Evolutionary conservation across 768 basidiomycete genomes (phyloP).

Genomic region (Lactarius hengduanensis): DNA sequence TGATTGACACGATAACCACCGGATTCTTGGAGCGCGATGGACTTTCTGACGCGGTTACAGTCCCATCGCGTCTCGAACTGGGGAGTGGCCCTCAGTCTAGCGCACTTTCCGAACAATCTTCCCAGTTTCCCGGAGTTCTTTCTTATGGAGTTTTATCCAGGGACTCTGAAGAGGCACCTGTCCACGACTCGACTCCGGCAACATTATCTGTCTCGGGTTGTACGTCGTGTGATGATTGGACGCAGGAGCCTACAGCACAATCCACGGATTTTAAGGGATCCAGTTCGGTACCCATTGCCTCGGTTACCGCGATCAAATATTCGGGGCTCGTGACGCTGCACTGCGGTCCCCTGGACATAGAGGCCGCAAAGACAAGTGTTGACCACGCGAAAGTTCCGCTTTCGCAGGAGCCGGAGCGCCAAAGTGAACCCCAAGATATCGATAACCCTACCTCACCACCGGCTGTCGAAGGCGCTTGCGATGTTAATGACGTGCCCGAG

Average conservation of each 20-base stretch:
- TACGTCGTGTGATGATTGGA: neutral
- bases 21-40: neutral
- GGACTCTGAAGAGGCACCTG: neutral
- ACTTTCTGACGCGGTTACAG: neutral
- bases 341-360: neutral
- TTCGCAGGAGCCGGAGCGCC: neutral
- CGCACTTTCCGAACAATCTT: neutral
- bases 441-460: neutral
- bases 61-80: neutral
- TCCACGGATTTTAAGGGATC: neutral
- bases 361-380: neutral
- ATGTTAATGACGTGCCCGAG: neutral
- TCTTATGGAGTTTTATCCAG: neutral
- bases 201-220: neutral
- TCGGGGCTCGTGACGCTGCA: neutral
- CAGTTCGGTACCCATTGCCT: neutral
- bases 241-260: neutral
- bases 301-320: neutral
- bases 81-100: neutral
- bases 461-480: neutral
- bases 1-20: constrained; percentile 1
- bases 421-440: neutral
- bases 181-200: neutral
- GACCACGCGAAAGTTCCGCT: neutral
- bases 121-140: neutral